Percentiles rank a stretch among this genome's conserved stretches.
These are phyloP conservation scores for Castanea mollissima DNA, from an alignment of 306 rosid species.

Conservation along the genomic window DNA sequence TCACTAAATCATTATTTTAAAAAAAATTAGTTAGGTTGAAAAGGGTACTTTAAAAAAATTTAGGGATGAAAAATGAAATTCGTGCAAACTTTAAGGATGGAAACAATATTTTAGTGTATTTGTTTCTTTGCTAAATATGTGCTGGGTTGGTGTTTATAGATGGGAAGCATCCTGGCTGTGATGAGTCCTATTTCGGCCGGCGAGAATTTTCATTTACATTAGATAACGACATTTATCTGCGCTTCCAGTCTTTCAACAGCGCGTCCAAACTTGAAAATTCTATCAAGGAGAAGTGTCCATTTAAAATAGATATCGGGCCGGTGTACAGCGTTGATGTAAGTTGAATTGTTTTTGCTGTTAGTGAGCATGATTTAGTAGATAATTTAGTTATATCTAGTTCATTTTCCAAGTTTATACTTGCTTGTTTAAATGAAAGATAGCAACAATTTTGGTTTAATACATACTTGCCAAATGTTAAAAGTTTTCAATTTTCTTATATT, in stretches of 20 bases:
- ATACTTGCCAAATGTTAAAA: not conserved
- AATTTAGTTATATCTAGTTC: not conserved
- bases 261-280: constrained; percentile 64
- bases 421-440: not conserved
- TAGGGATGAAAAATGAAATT: not conserved
- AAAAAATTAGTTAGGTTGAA: no score
- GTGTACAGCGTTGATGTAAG: constrained; percentile 86
- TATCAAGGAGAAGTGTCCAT: constrained; percentile 67
- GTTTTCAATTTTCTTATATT: not conserved
- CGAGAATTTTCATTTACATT: constrained; percentile 83
- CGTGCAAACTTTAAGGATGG: no score
- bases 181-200: constrained; percentile 64
- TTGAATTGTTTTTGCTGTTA: not conserved
- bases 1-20: no score
- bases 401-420: no score
- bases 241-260: constrained; percentile 68
- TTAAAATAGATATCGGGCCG: constrained; percentile 86
- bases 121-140: not conserved
- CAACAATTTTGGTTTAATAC: not conserved
- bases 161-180: constrained; percentile 93
- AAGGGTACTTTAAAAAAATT: not conserved
- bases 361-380: not conserved
- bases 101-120: not conserved
- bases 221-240: constrained; percentile 66
- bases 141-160: constrained; percentile 40